phyloP scores from a whole-genome alignment of 306 rosid species.

The Macrotyloma uniflorum region DNA sequence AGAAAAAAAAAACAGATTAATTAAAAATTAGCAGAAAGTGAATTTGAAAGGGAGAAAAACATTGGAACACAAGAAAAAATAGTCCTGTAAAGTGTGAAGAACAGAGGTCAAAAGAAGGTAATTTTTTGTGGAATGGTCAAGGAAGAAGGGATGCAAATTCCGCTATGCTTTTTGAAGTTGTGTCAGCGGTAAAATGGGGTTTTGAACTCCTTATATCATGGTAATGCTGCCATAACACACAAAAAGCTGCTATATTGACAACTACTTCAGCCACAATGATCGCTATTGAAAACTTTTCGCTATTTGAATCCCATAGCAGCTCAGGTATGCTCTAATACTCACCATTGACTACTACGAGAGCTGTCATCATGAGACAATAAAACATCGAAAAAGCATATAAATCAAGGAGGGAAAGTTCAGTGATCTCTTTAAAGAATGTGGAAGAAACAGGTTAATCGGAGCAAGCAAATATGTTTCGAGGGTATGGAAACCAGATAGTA shows the following conservation, averaged over 20 bases:
- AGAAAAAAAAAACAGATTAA: background rate
- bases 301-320: no score
- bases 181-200: background rate
- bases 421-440: conserved; percentile 5
- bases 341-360: background rate
- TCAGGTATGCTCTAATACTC: background rate
- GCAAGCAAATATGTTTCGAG: conserved; percentile 11
- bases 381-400: background rate
- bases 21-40: background rate
- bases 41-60: background rate
- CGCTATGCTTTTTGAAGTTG: background rate
- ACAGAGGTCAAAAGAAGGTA: background rate
- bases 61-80: background rate
- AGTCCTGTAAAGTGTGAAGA: background rate
- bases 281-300: background rate
- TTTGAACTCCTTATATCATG: background rate
- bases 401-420: background rate
- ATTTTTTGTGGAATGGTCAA: background rate
- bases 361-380: background rate
- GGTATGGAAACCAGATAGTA: conserved; percentile 12
- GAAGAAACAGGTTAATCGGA: background rate
- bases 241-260: background rate
- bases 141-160: background rate
- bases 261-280: background rate
- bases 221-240: background rate